phyloP scores from a whole-genome alignment of 192 early-diverging fungal species.

The Coemansia sp. region DNA sequence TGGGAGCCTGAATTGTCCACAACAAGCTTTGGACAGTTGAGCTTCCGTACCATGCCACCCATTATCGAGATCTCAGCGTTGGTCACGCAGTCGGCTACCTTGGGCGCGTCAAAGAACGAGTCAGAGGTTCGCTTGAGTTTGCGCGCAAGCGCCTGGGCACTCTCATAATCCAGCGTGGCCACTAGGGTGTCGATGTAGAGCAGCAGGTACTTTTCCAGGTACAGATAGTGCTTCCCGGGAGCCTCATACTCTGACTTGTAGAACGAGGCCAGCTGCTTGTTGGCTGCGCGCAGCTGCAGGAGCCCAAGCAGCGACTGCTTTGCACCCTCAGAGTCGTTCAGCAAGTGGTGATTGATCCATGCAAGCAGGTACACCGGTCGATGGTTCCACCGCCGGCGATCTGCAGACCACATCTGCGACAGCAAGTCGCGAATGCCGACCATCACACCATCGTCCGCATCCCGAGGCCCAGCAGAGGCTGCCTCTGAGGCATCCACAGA shows the following conservation, averaged over 20 bases:
- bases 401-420: conserved; percentile 22
- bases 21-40: conserved; percentile 40
- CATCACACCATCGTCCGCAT: neutral
- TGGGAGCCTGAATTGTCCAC: conserved; percentile 19
- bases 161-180: conserved; percentile 31
- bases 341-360: conserved; percentile 36
- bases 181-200: conserved; percentile 36
- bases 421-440: neutral
- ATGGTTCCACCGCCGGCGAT: conserved; percentile 45
- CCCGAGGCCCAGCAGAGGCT: neutral
- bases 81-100: neutral
- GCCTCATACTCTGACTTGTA: conserved; percentile 50
- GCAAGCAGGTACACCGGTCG: conserved; percentile 31
- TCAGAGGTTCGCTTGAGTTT: conserved; percentile 40
- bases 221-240: conserved; percentile 48
- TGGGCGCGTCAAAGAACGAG: conserved; percentile 13
- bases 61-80: conserved; percentile 17
- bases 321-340: conserved; percentile 21
- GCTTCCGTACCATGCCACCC: conserved; percentile 18
- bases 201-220: conserved; percentile 42
- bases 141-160: conserved; percentile 27
- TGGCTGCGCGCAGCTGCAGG: conserved; percentile 35
- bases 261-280: conserved; percentile 44
- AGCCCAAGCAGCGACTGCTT: conserved; percentile 35
- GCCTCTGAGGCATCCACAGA: too few species aligned